A percentile compares a stretch with the other conserved stretches of the same genome.
Conservation (phyloP, 1,139 yeast species). For the Protomyces lactucae-debilis region DNA sequence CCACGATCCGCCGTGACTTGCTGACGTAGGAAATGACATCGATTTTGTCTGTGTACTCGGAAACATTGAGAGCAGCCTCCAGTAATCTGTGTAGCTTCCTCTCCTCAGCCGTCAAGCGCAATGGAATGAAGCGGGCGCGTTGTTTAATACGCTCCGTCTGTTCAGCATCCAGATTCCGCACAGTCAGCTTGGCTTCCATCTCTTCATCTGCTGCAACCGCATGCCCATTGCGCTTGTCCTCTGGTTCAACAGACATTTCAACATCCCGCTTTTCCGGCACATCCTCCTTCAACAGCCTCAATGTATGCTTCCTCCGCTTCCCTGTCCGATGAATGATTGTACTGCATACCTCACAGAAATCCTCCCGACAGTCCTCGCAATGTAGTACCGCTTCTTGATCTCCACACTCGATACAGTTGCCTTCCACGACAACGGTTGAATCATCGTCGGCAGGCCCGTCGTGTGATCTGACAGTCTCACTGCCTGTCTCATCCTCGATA, state of each 20-base stretch:
- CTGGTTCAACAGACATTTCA: constrained; percentile 28
- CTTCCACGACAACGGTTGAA: constrained; percentile 1
- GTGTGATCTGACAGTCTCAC: too few relatives aligned
- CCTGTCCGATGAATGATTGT: constrained; percentile 65
- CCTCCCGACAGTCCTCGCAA: constrained; percentile 58
- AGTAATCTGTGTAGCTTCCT: constrained; percentile 57
- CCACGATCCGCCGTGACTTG: constrained; percentile 60
- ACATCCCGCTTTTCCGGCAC: constrained; percentile 11
- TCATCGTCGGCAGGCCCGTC: neutral
- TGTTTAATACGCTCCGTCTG: constrained; percentile 37
- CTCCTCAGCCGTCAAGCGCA: constrained; percentile 61
- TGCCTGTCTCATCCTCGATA: neutral
- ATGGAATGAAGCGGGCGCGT: constrained; percentile 56
- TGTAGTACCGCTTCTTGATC: constrained; percentile 61
- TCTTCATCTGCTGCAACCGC: constrained; percentile 14
- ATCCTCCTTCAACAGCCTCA: constrained; percentile 18
- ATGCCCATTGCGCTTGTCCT: neutral
- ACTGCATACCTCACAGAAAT: constrained; percentile 62
- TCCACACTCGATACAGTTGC: constrained; percentile 43
- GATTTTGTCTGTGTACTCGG: constrained; percentile 69
- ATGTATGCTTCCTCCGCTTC: constrained; percentile 38
- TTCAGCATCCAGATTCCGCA: constrained; percentile 35
- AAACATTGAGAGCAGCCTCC: constrained; percentile 48
- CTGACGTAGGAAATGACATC: constrained; percentile 61
- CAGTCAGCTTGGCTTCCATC: constrained; percentile 31